Base-by-base conservation (phyloP, 2,329 filamentous ascomycete genomes). In the Cryphonectria radicalis region DNA sequence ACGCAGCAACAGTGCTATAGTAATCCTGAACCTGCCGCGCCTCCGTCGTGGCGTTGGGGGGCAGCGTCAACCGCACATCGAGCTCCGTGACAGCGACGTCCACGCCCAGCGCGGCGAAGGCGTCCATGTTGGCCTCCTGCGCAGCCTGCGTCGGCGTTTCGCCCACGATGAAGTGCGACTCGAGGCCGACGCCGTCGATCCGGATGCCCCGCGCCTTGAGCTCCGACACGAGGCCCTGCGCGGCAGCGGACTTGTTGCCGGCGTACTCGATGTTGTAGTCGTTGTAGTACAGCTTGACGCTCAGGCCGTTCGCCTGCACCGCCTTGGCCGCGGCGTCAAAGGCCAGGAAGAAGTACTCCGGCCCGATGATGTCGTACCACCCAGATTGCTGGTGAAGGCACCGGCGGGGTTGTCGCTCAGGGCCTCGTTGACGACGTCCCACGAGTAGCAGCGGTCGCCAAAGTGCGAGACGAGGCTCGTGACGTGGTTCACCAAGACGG, bases 141-240 rank as follows among this genome's bases (percentile, higher is more conserved):
- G 82, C 79, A 32, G 81, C 80, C 73, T 84, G 81, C 60, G 77
- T 80, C 0, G 88, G 85, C 1, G 85, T 82, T 4, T 78, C 75
- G 72, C 88, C 86, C 3, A 86, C 85, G 63, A 87, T 85, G 67
- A 90, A 83, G 77, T 91, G 89, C 1, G 82, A 84, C 77, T 91
- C 88, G 75, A 91, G 81, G 8, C 90, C 89, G 1, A 91, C 83
- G 67, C 89, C 89, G 72, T 91, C 87, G 72, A 91, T 88, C 62
- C 84, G 84, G 37, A 85, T 81, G 8, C 86, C 84, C 2, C 83
- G 82, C 4, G 80, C 76, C 73, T 83, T 79, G 32, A 87, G 74
- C 64, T 82, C 79, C 70, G 80, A 77, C 57, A 88, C 81, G 40
- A 88, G 82, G 32, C 81, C 76, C 28, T 81, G 74, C 0, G 82